Percentiles rank a stretch among this genome's conserved stretches.
Evolutionary conservation across 495 filamentous ascomycete species (phyloP).

Genomic region (Aspergillus bridgeri): DNA sequence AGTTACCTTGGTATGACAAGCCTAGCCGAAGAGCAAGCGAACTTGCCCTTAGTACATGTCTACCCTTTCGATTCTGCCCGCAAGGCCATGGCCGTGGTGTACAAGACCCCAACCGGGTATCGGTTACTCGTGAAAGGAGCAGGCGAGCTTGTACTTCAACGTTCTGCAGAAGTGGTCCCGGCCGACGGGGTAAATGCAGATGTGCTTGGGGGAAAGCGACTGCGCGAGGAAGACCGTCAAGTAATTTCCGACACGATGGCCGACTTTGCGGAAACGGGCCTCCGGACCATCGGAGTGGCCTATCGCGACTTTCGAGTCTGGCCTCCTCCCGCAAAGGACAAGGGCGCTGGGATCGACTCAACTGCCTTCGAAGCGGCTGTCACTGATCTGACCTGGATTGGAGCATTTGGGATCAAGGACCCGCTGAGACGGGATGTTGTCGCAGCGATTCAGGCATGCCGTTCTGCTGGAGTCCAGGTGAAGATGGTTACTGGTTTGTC

Average conservation of each 20-base stretch:
- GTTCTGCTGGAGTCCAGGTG: constrained; percentile 74
- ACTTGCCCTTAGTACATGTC: constrained; percentile 56
- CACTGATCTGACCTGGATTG: constrained; percentile 57
- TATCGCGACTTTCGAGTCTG: constrained; percentile 60
- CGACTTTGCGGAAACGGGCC: constrained; percentile 53
- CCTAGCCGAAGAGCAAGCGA: constrained; percentile 54
- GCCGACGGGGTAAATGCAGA: constrained; percentile 23
- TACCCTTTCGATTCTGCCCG: constrained; percentile 65
- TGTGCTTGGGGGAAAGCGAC: constrained; percentile 28
- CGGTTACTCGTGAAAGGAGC: constrained; percentile 69
- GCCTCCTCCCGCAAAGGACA: constrained; percentile 53
- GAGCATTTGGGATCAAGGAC: constrained; percentile 64
- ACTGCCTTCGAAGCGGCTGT: constrained; percentile 55
- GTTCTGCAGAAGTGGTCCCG: constrained; percentile 30
- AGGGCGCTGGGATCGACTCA: constrained; percentile 48
- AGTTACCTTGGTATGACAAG: constrained; percentile 58
- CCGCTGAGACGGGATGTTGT: constrained; percentile 69
- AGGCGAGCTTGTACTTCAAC: constrained; percentile 57
- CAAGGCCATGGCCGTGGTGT: constrained; percentile 67
- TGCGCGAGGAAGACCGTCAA: constrained; percentile 18
- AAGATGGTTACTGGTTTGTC: constrained; percentile 76
- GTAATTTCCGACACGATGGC: constrained; percentile 39
- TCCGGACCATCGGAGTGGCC: constrained; percentile 60
- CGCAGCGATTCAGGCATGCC: constrained; percentile 69
- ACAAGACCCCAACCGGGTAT: constrained; percentile 51